phyloP scores from a whole-genome alignment of 2,329 filamentous ascomycete genomes.

The Xylaria sp. region DNA sequence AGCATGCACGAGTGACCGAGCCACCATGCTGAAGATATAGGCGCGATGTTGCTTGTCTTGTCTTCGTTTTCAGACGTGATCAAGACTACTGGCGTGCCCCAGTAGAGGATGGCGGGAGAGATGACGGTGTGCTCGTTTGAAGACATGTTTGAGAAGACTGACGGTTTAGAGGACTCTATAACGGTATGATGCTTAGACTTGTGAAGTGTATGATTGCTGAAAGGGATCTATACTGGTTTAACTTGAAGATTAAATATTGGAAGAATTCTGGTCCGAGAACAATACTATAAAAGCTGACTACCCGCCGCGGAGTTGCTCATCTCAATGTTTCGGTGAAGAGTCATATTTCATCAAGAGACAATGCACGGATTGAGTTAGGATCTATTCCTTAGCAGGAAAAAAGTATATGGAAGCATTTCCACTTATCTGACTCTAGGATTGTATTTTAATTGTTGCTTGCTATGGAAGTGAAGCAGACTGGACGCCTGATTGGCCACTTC shows the following conservation, averaged over 20 bases:
- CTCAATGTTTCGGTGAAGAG: conserved; percentile 13
- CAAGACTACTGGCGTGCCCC: conserved; percentile 55
- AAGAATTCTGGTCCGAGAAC: background rate
- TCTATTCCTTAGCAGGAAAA: conserved; percentile 2
- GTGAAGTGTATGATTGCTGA: conserved; percentile 5
- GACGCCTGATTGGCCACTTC: conserved; percentile 21
- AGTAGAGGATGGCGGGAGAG: conserved; percentile 55
- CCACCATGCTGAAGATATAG: conserved; percentile 60
- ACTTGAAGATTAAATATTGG: conserved; percentile 15
- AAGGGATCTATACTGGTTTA: conserved; percentile 3
- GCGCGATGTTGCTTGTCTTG: conserved; percentile 54
- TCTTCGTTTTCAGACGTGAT: conserved; percentile 56
- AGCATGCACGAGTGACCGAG: conserved; percentile 57
- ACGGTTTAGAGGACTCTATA: background rate
- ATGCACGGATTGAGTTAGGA: background rate
- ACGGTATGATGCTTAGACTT: background rate
- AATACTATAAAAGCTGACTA: background rate
- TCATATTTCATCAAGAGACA: conserved; percentile 14
- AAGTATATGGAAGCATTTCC: conserved; percentile 1
- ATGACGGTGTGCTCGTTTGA: conserved; percentile 42
- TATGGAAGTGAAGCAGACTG: background rate
- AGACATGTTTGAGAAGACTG: conserved; percentile 31
- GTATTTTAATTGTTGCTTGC: background rate
- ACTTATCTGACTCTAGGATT: background rate
- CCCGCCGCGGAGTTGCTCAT: conserved; percentile 14